A percentile compares a stretch with the other conserved stretches of the same genome.
Conservation (phyloP, 2,329 filamentous ascomycete species). For the Sordariomycetes sp. region DNA sequence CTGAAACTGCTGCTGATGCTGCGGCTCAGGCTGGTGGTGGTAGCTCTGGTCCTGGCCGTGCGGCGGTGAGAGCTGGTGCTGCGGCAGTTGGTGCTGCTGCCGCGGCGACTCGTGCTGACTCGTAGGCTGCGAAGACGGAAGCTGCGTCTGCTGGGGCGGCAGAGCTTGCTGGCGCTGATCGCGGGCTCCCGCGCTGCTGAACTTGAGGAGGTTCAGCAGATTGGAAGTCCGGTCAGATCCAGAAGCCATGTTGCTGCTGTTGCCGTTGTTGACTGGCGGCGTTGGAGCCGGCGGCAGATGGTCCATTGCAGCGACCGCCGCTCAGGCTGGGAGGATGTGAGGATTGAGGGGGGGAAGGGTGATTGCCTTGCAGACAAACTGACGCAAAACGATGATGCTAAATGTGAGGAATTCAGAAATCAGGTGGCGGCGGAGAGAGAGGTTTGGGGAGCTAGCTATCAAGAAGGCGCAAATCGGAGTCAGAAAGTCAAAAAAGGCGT, state of each 20-base stretch:
- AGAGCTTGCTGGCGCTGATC: slow-evolving; percentile 20
- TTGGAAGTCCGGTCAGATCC: slow-evolving; percentile 41
- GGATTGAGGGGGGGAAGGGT: slow-evolving; percentile 1
- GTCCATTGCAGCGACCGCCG: slow-evolving; percentile 12
- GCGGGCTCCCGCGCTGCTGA: slow-evolving; percentile 30
- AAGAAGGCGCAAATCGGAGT: too few relatives aligned
- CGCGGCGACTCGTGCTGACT: slow-evolving; percentile 7
- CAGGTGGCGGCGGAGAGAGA: too few relatives aligned
- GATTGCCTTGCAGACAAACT: too few relatives aligned
- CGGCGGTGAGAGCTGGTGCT: slow-evolving; percentile 7
- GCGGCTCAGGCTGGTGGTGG: slow-evolving; percentile 9
- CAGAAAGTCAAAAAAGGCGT: slow-evolving; percentile 1
- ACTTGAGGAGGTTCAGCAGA: slow-evolving; percentile 54
- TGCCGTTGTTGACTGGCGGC: slow-evolving; percentile 27
- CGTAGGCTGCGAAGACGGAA: slow-evolving; percentile 9
- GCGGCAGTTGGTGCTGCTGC: slow-evolving; percentile 7
- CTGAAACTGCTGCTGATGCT: slow-evolving; percentile 8
- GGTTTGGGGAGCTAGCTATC: too few relatives aligned
- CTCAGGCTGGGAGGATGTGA: background rate
- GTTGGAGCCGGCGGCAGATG: slow-evolving; percentile 43
- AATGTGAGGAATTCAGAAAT: too few relatives aligned
- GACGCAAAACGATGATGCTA: too few relatives aligned
- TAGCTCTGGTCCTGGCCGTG: slow-evolving; percentile 7
- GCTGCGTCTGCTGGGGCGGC: slow-evolving; percentile 13
- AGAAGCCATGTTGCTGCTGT: slow-evolving; percentile 20